Percentiles rank a stretch among this genome's conserved stretches.
These are phyloP conservation scores for Buxus sempervirens DNA, from an alignment of 164 flowering plant genomes.

Conservation along the genomic window DNA sequence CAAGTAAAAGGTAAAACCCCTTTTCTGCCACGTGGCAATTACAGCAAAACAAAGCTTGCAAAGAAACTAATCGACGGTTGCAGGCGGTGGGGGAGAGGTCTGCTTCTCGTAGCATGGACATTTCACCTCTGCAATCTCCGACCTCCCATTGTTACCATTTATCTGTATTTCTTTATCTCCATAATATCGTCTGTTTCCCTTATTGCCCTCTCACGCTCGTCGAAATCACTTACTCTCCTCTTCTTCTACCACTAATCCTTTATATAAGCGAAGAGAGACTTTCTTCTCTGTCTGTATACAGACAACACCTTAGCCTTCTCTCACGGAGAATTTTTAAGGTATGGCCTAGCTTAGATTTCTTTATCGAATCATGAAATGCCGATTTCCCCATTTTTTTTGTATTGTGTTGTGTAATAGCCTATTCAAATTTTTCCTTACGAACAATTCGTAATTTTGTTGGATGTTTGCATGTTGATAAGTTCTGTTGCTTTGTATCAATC, in stretches of 20 bases:
- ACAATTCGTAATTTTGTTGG: neutral
- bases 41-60: conserved; percentile 1
- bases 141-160: neutral
- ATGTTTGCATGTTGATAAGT: neutral
- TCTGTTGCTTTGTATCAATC: neutral
- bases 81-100: conserved; percentile 47
- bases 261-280: neutral
- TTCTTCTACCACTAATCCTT: conserved; percentile 3
- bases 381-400: neutral
- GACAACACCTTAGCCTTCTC: conserved; percentile 12
- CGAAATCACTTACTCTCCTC: conserved; percentile 7
- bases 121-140: conserved; percentile 33
- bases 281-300: neutral
- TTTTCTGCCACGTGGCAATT: conserved; percentile 23
- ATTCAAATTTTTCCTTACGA: neutral
- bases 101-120: conserved; percentile 38
- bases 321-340: conserved; percentile 33
- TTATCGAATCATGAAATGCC: neutral
- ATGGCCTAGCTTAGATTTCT: neutral
- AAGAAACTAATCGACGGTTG: conserved; percentile 26
- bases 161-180: neutral
- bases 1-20: no score
- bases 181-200: neutral
- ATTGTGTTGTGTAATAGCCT: no score
- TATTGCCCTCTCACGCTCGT: conserved; percentile 11